A percentile compares a stretch with the other conserved stretches of the same genome.
phyloP scores from a whole-genome alignment of 768 basidiomycete genomes.

The Lentinula edodes region DNA sequence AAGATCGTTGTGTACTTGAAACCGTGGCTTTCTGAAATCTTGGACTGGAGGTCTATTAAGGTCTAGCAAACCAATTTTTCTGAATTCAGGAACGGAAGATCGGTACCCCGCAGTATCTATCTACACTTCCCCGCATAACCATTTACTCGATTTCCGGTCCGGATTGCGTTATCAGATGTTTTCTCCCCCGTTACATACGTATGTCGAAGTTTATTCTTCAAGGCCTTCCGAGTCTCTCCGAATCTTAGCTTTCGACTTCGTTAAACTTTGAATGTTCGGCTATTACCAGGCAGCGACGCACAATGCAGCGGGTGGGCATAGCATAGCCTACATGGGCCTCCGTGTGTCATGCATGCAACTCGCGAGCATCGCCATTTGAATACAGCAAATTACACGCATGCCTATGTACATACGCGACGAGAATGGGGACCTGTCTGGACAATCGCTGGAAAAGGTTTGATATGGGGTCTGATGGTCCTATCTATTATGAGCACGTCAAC shows the following conservation, averaged over 20 bases:
- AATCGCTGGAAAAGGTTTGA: neutral
- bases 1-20: no score
- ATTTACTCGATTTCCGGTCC: neutral
- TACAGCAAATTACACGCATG: neutral
- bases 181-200: neutral
- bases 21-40: neutral
- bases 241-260: neutral
- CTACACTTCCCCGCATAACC: neutral
- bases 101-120: neutral
- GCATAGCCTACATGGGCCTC: neutral
- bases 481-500: neutral
- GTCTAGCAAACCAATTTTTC: neutral
- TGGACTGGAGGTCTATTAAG: neutral
- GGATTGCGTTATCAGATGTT: neutral
- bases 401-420: neutral
- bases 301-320: no score
- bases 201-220: neutral
- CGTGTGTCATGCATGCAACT: neutral
- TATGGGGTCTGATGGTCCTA: neutral
- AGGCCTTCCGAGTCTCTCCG: neutral
- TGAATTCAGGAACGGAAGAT: neutral
- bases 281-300: neutral
- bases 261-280: neutral
- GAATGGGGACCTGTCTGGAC: neutral
- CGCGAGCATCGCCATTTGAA: neutral